phyloP scores from a whole-genome alignment of 768 basidiomycete genomes.

The Suillus discolor region DNA sequence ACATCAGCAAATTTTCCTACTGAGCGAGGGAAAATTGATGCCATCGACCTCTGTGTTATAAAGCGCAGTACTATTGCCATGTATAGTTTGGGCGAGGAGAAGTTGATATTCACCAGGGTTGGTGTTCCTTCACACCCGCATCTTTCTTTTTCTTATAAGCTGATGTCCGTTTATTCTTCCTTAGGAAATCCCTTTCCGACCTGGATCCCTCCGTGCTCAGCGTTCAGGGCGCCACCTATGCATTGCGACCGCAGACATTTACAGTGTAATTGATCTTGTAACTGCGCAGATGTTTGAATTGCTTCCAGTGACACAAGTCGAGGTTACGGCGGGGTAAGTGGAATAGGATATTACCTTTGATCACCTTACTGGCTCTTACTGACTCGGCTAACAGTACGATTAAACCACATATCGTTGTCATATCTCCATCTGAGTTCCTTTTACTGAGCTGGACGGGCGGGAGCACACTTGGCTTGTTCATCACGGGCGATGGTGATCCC shows the following conservation, averaged over 20 bases:
- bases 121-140: slow-evolving; percentile 7
- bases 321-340: slow-evolving; percentile 41
- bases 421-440: slow-evolving; percentile 80
- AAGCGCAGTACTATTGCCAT: slow-evolving; percentile 67
- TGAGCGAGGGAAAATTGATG: slow-evolving; percentile 37
- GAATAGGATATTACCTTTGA: too few relatives aligned
- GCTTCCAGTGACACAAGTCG: slow-evolving; percentile 77
- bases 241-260: slow-evolving; percentile 70
- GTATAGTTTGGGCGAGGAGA: slow-evolving; percentile 63
- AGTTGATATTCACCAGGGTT: slow-evolving; percentile 64
- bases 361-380: not conserved
- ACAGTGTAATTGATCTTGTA: slow-evolving; percentile 82
- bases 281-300: slow-evolving; percentile 68
- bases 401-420: slow-evolving; percentile 74
- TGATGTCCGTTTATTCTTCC: slow-evolving; percentile 4
- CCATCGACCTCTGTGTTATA: slow-evolving; percentile 73
- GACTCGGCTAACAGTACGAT: not conserved
- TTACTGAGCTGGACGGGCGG: slow-evolving; percentile 83
- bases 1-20: not conserved
- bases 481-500: slow-evolving; percentile 84
- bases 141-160: not conserved
- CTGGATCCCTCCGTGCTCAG: slow-evolving; percentile 58
- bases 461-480: slow-evolving; percentile 83
- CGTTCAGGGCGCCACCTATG: slow-evolving; percentile 68
- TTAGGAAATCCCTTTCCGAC: slow-evolving; percentile 73